These are phyloP conservation scores for Sugiyamaella smithiae DNA, from an alignment of 805 yeast genomes.

Conservation along the genomic window DNA sequence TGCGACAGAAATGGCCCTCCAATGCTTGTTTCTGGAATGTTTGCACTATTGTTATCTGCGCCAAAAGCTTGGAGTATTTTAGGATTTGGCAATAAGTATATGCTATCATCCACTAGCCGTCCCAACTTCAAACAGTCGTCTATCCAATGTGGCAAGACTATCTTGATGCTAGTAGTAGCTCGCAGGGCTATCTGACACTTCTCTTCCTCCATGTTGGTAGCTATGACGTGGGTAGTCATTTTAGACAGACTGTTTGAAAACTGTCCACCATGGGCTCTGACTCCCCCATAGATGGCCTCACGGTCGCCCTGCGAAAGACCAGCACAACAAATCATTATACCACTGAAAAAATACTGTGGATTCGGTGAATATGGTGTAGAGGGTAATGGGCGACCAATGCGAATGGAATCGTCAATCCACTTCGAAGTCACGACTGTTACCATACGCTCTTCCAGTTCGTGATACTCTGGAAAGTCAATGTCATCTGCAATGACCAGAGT, in stretches of 20 bases:
- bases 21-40: neutral
- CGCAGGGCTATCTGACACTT: conserved; percentile 54
- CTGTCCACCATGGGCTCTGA: conserved; percentile 74
- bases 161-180: conserved; percentile 30
- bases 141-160: conserved; percentile 80
- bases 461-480: conserved; percentile 51
- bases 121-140: conserved; percentile 61
- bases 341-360: conserved; percentile 60
- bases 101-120: conserved; percentile 48
- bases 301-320: conserved; percentile 56
- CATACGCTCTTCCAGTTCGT: conserved; percentile 48
- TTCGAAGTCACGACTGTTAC: conserved; percentile 61
- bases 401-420: conserved; percentile 57
- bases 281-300: conserved; percentile 67
- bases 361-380: conserved; percentile 68
- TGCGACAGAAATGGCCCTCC: conserved; percentile 5
- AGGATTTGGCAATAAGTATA: conserved; percentile 49
- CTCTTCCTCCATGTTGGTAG: conserved; percentile 50
- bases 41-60: neutral
- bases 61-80: conserved; percentile 13
- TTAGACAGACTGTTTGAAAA: conserved; percentile 59
- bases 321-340: conserved; percentile 59
- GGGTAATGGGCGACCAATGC: conserved; percentile 43
- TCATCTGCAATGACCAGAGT: conserved; percentile 47
- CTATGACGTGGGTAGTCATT: conserved; percentile 76